Evolutionary conservation across 2,329 filamentous ascomycete genomes (phyloP), one percentile per base, ranked within the genome.

Genomic region (Fusarium aywerte): DNA sequence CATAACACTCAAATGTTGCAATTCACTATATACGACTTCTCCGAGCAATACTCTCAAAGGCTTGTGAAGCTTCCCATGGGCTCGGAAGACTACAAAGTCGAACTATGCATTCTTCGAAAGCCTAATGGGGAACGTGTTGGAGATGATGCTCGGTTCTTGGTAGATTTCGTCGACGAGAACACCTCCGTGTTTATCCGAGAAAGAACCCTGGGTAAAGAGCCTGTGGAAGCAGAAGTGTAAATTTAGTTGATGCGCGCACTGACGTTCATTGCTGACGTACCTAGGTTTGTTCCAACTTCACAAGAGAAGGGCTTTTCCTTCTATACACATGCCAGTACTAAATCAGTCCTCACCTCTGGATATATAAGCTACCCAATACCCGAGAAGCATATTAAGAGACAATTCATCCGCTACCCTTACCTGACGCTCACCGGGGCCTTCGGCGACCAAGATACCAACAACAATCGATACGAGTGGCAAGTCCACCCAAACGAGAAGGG

Each of bases 81-180:
- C 5, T 47, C 45, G 1, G 35, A 50, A 11, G 11, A n/a, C 7
- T 65, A 65, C 18, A 65, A 66, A 23, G 36, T 65, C 2, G 43
- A 44, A 11, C 23, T 65, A 20, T 50, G 20, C 4, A 25, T 62
- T 44, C 45, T 65, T 31, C 47, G 32, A n/a, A 65, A 65, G 16
- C 62, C 62, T 2, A 47, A 20, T 10, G 62, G 62, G 1, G 23
- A 56, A 12, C 31, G 33, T 4, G 29, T 3, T 2, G 38, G 35
- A 1, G 62, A 66, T 9, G 13, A 63, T n/a, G 57, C 51, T 1
- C 32, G 57, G 7, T 66, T 62, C 15, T 20, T 66, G 3, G 57
- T 66, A 1, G 18, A 67, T 3, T 7, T 51, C 0, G 20, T 9
- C 1, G 5, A 25, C 4, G n/a, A 11, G 4, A 25, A 23, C 4